Percentiles rank a stretch among this genome's conserved stretches.
phyloP scores from a whole-genome alignment of 495 filamentous ascomycete species.

The Aspergillus carlsbadensis region DNA sequence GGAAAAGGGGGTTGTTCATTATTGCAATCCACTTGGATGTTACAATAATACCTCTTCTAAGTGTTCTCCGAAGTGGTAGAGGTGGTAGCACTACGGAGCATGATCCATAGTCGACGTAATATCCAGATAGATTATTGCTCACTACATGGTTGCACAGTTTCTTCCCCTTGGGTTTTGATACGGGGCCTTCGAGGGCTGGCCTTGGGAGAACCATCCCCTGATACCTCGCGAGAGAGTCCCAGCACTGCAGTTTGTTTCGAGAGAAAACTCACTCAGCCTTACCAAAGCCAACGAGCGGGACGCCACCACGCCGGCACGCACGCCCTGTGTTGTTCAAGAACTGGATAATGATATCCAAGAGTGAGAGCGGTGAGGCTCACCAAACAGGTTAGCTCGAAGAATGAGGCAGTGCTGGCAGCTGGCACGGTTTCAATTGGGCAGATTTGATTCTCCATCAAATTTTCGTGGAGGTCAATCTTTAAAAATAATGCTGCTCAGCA shows the following conservation, averaged over 20 bases:
- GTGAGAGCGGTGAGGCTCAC: slow-evolving; percentile 24
- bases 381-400: slow-evolving; percentile 19
- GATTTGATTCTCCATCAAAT: background rate
- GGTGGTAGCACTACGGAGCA: background rate
- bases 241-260: background rate
- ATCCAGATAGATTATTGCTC: background rate
- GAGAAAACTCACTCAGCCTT: slow-evolving; percentile 1
- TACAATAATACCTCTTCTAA: background rate
- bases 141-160: slow-evolving; percentile 1
- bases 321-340: slow-evolving; percentile 1
- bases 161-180: no score
- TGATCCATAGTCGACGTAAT: slow-evolving; percentile 7
- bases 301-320: slow-evolving; percentile 1
- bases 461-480: background rate
- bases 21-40: background rate
- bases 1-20: slow-evolving; percentile 8
- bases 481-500: background rate
- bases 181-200: no score
- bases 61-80: background rate
- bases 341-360: slow-evolving; percentile 5
- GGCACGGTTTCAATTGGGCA: slow-evolving; percentile 1
- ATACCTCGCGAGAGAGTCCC: background rate
- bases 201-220: no score
- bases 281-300: background rate
- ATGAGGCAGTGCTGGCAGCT: slow-evolving; percentile 28